phyloP scores from a whole-genome alignment of 1,139 yeast genomes.

The Eremothecium sinecaudum region DNA sequence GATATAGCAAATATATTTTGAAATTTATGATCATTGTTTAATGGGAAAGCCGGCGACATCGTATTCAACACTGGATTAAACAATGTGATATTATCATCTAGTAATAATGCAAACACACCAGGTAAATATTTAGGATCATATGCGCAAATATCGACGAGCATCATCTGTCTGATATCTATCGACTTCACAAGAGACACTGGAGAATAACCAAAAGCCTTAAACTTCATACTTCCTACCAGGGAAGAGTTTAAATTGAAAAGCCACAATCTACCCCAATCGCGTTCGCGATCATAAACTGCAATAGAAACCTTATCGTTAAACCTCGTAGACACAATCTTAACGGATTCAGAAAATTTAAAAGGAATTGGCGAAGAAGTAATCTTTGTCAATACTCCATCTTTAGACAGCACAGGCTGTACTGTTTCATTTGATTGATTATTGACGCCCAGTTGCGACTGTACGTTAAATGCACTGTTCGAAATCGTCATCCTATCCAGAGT shows the following conservation, averaged over 20 bases:
- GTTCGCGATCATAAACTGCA: constrained; percentile 34
- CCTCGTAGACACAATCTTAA: constrained; percentile 39
- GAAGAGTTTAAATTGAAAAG: constrained; percentile 36
- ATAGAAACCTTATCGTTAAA: constrained; percentile 54
- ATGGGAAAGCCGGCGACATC: constrained; percentile 37
- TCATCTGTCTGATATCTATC: constrained; percentile 10
- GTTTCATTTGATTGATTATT: constrained; percentile 13
- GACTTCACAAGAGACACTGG: constrained; percentile 23
- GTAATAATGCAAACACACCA: constrained; percentile 18
- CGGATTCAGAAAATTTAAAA: constrained; percentile 28
- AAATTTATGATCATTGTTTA: constrained; percentile 21
- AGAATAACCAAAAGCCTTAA: constrained; percentile 26
- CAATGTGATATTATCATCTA: constrained; percentile 37
- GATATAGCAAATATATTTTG: constrained; percentile 14
- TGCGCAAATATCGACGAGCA: constrained; percentile 18
- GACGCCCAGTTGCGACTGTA: constrained; percentile 10
- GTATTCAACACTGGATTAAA: constrained; percentile 60
- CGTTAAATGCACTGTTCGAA: constrained; percentile 21
- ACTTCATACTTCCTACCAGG: constrained; percentile 21
- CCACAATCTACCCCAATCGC: constrained; percentile 39
- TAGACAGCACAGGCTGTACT: constrained; percentile 24
- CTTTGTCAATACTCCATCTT: constrained; percentile 60
- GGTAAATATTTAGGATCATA: constrained; percentile 17
- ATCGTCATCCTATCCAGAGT: constrained; percentile 25
- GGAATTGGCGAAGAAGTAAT: constrained; percentile 40